These are phyloP conservation scores for Aspergillus uvarum DNA, from an alignment of 2,329 filamentous ascomycete species.

Conservation along the genomic window DNA sequence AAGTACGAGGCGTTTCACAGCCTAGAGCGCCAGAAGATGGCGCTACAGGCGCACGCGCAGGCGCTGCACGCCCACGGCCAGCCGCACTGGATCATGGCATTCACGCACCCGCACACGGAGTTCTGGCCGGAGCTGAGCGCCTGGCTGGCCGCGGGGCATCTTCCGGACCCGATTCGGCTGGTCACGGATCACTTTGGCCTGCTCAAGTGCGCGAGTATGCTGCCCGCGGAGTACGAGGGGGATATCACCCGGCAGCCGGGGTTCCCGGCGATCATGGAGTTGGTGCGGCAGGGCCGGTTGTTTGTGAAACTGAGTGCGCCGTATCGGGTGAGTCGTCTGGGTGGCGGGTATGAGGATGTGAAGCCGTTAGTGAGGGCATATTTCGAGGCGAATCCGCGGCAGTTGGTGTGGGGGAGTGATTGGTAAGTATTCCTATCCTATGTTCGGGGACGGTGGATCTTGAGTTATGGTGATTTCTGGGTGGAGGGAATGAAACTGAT, in stretches of 20 bases:
- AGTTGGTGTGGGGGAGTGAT: slow-evolving; percentile 42
- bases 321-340: slow-evolving; percentile 34
- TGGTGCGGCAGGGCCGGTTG: slow-evolving; percentile 33
- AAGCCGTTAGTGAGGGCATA: slow-evolving; percentile 31
- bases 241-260: slow-evolving; percentile 32
- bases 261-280: slow-evolving; percentile 29
- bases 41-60: slow-evolving; percentile 29
- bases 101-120: slow-evolving; percentile 34
- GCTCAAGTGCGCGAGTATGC: slow-evolving; percentile 37
- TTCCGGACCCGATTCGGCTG: slow-evolving; percentile 21
- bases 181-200: slow-evolving; percentile 43
- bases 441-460: no score
- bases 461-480: no score
- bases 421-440: slow-evolving; percentile 22
- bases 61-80: slow-evolving; percentile 19
- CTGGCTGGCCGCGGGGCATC: slow-evolving; percentile 24
- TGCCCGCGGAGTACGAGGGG: slow-evolving; percentile 19
- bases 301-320: slow-evolving; percentile 43
- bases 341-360: slow-evolving; percentile 34
- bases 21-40: slow-evolving; percentile 34
- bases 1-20: slow-evolving; percentile 39
- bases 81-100: slow-evolving; percentile 32
- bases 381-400: slow-evolving; percentile 34
- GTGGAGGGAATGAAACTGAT: background rate
- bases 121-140: slow-evolving; percentile 29